A percentile compares a stretch with the other conserved stretches of the same genome.
These are phyloP conservation scores for Agaricus sinodeliciosus DNA, from an alignment of 768 basidiomycete genomes.

Conservation along the genomic window DNA sequence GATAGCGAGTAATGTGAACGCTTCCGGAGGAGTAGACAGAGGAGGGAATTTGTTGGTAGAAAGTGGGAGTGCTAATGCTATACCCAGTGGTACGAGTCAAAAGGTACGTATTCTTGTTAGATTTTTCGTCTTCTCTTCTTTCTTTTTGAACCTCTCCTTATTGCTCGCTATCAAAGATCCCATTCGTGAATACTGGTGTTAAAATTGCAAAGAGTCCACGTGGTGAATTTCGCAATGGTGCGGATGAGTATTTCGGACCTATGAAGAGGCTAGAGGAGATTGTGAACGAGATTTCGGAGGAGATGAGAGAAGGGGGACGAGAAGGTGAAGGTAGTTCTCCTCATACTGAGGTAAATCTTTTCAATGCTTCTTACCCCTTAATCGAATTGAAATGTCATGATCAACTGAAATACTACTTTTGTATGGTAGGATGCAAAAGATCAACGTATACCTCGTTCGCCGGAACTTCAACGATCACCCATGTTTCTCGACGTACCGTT, in stretches of 20 bases:
- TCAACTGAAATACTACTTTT: no score
- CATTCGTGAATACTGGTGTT: neutral
- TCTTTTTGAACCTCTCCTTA: neutral
- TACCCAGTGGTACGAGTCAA: neutral
- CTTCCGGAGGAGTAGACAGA: neutral
- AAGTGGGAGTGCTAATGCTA: neutral
- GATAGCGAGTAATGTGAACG: neutral
- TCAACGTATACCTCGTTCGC: neutral
- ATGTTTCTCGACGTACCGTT: conserved; percentile 4
- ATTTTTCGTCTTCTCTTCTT: neutral
- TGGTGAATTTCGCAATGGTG: no score
- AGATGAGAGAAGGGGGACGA: no score
- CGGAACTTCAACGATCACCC: no score
- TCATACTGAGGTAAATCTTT: no score
- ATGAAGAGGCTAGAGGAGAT: no score
- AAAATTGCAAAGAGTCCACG: neutral
- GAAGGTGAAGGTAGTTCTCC: no score
- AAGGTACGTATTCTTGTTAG: neutral
- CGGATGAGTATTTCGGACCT: no score
- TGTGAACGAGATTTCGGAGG: no score
- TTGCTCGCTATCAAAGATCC: neutral
- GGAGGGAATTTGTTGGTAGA: neutral
- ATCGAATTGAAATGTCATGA: no score
- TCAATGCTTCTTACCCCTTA: no score
- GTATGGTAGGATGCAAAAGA: no score